A percentile compares a stretch with the other conserved stretches of the same genome.
Evolutionary conservation across 2,329 filamentous ascomycete genomes (phyloP).

Genomic region (Hymenoscyphus repandus): DNA sequence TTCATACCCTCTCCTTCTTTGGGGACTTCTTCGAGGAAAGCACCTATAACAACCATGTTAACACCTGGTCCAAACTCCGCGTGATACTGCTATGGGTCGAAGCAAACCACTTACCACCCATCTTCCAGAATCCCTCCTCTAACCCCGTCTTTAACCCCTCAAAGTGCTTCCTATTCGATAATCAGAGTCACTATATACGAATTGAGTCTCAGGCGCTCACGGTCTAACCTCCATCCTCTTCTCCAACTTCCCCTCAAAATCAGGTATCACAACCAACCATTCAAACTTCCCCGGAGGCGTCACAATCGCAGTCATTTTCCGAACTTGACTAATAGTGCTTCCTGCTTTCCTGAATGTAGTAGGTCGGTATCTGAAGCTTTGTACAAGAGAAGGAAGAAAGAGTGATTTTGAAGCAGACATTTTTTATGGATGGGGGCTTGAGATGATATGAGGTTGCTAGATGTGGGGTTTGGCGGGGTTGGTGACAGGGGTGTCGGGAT

Average conservation of each 20-base stretch:
- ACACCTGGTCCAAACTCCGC: background rate
- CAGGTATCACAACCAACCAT: conserved; percentile 65
- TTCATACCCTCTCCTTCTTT: conserved; percentile 52
- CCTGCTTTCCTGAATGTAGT: background rate
- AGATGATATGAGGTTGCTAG: too few species aligned
- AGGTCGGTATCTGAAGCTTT: too few species aligned
- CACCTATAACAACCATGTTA: conserved; percentile 42
- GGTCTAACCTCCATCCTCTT: conserved; percentile 58
- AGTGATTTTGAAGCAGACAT: too few species aligned
- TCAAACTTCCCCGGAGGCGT: conserved; percentile 41
- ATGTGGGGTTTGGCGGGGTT: too few species aligned
- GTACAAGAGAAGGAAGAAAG: too few species aligned
- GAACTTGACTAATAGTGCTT: background rate
- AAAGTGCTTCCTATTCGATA: conserved; percentile 23
- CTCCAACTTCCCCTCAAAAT: conserved; percentile 53
- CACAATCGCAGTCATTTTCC: background rate
- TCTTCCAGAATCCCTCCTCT: conserved; percentile 53
- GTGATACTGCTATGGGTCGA: background rate
- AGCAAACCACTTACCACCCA: conserved; percentile 40
- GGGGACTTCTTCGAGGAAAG: conserved; percentile 61
- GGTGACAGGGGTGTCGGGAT: too few species aligned
- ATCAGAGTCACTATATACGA: background rate
- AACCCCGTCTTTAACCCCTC: conserved; percentile 45
- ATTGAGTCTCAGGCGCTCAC: conserved; percentile 37
- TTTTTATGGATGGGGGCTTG: too few species aligned